These are phyloP conservation scores for Rhodotorula glutinis DNA, from an alignment of 1,284 basidiomycete genomes.

Conservation along the genomic window DNA sequence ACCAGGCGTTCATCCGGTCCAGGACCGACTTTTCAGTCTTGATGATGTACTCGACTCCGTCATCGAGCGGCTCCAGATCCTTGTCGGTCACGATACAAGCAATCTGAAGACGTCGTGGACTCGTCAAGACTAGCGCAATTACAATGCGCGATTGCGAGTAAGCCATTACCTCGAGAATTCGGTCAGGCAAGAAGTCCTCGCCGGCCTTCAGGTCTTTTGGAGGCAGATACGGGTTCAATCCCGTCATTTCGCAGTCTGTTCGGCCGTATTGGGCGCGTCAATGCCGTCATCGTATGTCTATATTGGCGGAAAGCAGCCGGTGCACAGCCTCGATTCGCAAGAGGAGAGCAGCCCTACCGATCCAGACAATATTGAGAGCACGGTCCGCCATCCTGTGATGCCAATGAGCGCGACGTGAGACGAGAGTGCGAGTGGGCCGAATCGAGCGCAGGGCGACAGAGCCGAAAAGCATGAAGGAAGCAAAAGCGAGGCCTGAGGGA, in stretches of 20 bases:
- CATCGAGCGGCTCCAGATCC: constrained; percentile 53
- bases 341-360: constrained; percentile 14
- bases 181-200: constrained; percentile 30
- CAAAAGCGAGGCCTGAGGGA: neutral
- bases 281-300: neutral
- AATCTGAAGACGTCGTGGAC: constrained; percentile 39
- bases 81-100: constrained; percentile 54
- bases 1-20: constrained; percentile 47
- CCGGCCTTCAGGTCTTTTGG: constrained; percentile 17
- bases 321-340: neutral
- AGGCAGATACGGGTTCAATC: constrained; percentile 32
- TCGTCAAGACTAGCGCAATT: too few species aligned
- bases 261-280: neutral
- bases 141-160: too few species aligned
- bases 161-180: constrained; percentile 33
- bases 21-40: constrained; percentile 52
- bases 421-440: neutral
- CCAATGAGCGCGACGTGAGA: neutral
- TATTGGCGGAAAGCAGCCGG: neutral
- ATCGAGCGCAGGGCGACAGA: neutral
- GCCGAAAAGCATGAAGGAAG: neutral
- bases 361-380: constrained; percentile 34
- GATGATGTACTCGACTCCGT: constrained; percentile 55
- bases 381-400: constrained; percentile 7
- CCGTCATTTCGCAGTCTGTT: constrained; percentile 41